phyloP scores from a whole-genome alignment of 805 yeast species.

The Candida arabinofermentans region DNA sequence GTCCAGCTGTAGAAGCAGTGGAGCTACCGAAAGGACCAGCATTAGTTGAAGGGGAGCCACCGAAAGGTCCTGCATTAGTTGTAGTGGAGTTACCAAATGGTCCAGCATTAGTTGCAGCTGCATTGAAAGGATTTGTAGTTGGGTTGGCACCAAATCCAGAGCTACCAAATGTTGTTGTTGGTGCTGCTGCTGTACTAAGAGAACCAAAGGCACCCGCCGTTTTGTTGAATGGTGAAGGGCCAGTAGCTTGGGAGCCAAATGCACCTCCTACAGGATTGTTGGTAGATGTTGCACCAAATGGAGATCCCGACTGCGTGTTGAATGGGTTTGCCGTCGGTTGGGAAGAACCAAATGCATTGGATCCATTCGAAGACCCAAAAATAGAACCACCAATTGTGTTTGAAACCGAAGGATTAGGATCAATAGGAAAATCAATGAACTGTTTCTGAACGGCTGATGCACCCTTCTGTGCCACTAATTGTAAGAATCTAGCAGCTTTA shows the following conservation, averaged over 20 bases:
- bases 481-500: constrained; percentile 57
- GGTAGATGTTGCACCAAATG: constrained; percentile 6
- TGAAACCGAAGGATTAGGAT: constrained; percentile 5
- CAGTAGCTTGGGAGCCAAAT: constrained; percentile 1
- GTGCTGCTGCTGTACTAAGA: neutral
- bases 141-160: constrained; percentile 13
- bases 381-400: neutral
- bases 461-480: constrained; percentile 36
- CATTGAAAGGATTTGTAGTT: constrained; percentile 14
- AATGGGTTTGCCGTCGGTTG: constrained; percentile 2
- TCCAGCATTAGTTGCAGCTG: constrained; percentile 1
- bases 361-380: neutral
- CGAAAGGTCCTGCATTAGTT: constrained; percentile 6
- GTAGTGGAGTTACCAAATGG: neutral
- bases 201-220: constrained; percentile 9
- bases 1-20: neutral
- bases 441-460: constrained; percentile 24
- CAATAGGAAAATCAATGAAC: constrained; percentile 33
- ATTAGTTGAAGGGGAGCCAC: constrained; percentile 1
- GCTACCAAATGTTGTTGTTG: constrained; percentile 11
- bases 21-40: constrained; percentile 10
- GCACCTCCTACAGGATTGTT: neutral
- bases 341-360: neutral
- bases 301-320: constrained; percentile 2
- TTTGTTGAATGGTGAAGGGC: neutral